Conservation (phyloP, 1,284 basidiomycete species). For the Phenoliferia sp. region DNA sequence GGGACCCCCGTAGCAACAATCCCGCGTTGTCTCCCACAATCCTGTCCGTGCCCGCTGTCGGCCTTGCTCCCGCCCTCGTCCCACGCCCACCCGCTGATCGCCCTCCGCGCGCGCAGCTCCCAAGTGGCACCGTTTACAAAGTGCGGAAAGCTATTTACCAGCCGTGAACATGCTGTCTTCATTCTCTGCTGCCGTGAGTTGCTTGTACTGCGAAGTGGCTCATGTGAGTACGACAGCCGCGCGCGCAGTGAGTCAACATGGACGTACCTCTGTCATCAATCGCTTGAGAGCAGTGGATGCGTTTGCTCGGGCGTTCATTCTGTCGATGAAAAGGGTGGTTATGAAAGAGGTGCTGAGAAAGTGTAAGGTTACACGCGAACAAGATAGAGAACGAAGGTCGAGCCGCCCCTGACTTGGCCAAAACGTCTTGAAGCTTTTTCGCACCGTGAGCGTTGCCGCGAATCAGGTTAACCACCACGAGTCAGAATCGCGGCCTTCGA, state of each 20-base stretch:
- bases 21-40: too few species aligned
- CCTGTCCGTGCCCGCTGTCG: too few species aligned
- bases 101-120: not conserved
- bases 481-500: too few species aligned
- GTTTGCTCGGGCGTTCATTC: not conserved
- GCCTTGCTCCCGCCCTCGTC: not conserved
- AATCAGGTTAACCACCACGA: too few species aligned
- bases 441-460: too few species aligned
- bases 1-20: not conserved
- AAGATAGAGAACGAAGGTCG: not conserved
- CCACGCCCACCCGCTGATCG: not conserved
- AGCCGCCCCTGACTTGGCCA: too few species aligned
- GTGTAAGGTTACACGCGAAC: too few species aligned
- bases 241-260: not conserved
- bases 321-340: not conserved
- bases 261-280: conserved; percentile 35
- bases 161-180: conserved; percentile 92
- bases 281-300: conserved; percentile 31
- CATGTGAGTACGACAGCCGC: not conserved
- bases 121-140: conserved; percentile 3
- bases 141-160: conserved; percentile 49
- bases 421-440: too few species aligned
- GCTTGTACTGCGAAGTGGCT: conserved; percentile 36
- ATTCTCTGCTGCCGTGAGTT: conserved; percentile 54
- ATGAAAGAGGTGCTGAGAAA: not conserved